Evolutionary conservation across 1,284 basidiomycete genomes (phyloP).

Genomic region (Wallemia ichthyophaga): DNA sequence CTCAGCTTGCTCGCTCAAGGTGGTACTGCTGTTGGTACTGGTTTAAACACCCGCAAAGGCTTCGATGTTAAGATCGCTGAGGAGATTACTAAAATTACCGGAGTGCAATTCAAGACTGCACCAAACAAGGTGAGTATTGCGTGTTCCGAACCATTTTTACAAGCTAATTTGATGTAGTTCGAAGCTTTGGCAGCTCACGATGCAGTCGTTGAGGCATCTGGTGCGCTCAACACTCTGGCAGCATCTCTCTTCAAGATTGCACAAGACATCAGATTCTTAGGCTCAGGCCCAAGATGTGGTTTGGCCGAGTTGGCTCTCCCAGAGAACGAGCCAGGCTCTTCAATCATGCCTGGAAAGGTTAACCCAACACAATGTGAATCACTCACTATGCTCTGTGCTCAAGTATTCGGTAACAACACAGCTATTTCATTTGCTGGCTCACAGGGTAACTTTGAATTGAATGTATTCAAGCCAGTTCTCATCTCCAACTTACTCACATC

Average conservation of each 20-base stretch:
- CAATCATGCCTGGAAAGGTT: conserved; percentile 99
- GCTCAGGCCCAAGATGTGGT: conserved; percentile 88
- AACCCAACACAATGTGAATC: conserved; percentile 99
- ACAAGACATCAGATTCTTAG: conserved; percentile 94
- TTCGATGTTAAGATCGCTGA: conserved; percentile 84
- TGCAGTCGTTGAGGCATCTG: conserved; percentile 86
- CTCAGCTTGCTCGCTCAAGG: conserved; percentile 81
- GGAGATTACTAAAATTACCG: conserved; percentile 75
- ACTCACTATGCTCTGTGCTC: conserved; percentile 90
- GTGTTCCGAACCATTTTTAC: not conserved
- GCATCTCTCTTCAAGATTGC: conserved; percentile 98
- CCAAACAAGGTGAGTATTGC: conserved; percentile 54
- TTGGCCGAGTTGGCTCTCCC: conserved; percentile 80
- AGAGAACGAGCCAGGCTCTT: conserved; percentile 96
- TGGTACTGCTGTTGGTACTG: conserved; percentile 93
- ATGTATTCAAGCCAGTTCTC: conserved; percentile 98
- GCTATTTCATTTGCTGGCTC: conserved; percentile 73
- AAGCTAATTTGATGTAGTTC: conserved; percentile 26
- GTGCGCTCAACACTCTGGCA: conserved; percentile 79
- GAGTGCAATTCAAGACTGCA: conserved; percentile 71
- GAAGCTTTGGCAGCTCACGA: conserved; percentile 92
- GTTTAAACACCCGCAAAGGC: conserved; percentile 83
- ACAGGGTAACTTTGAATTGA: conserved; percentile 92
- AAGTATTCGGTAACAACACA: conserved; percentile 96
- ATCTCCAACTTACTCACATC: conserved; percentile 93